Percentiles rank a stretch among this genome's conserved stretches.
Evolutionary conservation across 208 protist species (phyloP).

Genomic region (Plasmodiophora brassicae): DNA sequence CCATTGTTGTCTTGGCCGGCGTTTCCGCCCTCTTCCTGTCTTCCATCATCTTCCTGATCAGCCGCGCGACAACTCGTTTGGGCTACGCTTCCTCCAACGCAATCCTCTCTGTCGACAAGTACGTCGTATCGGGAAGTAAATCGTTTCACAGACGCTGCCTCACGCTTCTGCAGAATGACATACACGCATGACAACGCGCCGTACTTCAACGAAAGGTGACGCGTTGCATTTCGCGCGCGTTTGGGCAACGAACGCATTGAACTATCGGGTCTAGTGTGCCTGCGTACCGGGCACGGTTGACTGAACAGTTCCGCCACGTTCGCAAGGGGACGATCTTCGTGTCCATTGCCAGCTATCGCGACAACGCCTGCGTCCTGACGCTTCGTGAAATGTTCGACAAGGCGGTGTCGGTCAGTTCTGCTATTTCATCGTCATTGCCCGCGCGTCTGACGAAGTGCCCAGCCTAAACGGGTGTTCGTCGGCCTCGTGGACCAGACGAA

Average conservation of each 20-base stretch:
- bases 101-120: background rate
- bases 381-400: background rate
- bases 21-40: background rate
- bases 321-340: background rate
- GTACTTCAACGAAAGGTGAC: constrained; percentile 22
- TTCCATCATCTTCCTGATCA: background rate
- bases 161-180: background rate
- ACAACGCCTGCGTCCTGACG: background rate
- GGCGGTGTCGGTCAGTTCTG: background rate
- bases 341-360: background rate
- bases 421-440: background rate
- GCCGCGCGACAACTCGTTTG: background rate
- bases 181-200: constrained; percentile 2
- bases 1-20: background rate
- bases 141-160: too few relatives aligned
- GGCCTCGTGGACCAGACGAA: constrained; percentile 16
- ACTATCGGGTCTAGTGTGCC: background rate
- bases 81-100: background rate
- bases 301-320: background rate
- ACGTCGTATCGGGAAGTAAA: too few relatives aligned
- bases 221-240: background rate
- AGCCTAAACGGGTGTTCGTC: constrained; percentile 19
- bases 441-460: too few relatives aligned
- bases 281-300: background rate
- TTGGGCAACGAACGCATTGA: background rate